Evolutionary conservation across 2,329 filamentous ascomycete species (phyloP).

Genomic region (Conoideocrella luteorostrata): DNA sequence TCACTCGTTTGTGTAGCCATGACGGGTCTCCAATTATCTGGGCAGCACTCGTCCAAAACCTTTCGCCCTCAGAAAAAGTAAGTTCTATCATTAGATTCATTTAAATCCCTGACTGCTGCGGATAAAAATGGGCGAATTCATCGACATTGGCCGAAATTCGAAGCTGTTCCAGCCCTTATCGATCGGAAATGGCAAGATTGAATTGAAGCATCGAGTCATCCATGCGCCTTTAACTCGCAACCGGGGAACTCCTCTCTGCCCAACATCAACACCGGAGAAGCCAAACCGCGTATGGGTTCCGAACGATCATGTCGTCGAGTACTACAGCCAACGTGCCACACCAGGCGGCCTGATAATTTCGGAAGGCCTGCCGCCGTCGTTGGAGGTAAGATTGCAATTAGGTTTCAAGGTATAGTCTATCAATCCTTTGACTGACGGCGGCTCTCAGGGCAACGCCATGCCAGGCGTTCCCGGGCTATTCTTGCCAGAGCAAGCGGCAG

Average conservation of each 20-base stretch:
- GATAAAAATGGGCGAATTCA: constrained; percentile 10
- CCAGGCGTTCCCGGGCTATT: constrained; percentile 53
- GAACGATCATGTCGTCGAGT: constrained; percentile 32
- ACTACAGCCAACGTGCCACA: constrained; percentile 37
- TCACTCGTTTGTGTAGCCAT: no score
- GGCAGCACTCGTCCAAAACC: no score
- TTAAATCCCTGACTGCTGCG: no score
- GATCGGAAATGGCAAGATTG: constrained; percentile 35
- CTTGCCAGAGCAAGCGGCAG: constrained; percentile 44
- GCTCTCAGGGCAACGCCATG: constrained; percentile 23
- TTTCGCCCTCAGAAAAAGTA: no score
- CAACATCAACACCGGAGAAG: constrained; percentile 34
- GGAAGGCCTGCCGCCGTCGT: constrained; percentile 42
- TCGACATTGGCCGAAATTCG: constrained; percentile 9
- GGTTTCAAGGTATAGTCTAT: not conserved
- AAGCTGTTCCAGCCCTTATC: constrained; percentile 26
- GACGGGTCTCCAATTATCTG: no score
- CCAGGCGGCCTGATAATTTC: constrained; percentile 36
- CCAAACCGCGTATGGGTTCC: constrained; percentile 43
- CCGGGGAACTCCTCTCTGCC: constrained; percentile 39
- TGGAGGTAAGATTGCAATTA: constrained; percentile 19
- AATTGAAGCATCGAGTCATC: constrained; percentile 44
- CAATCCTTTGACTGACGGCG: not conserved
- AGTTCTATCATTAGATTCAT: no score
- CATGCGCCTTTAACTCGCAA: constrained; percentile 48